These are phyloP conservation scores for Coemansia sp. DNA, from an alignment of 192 early-diverging fungal species.

Conservation along the genomic window DNA sequence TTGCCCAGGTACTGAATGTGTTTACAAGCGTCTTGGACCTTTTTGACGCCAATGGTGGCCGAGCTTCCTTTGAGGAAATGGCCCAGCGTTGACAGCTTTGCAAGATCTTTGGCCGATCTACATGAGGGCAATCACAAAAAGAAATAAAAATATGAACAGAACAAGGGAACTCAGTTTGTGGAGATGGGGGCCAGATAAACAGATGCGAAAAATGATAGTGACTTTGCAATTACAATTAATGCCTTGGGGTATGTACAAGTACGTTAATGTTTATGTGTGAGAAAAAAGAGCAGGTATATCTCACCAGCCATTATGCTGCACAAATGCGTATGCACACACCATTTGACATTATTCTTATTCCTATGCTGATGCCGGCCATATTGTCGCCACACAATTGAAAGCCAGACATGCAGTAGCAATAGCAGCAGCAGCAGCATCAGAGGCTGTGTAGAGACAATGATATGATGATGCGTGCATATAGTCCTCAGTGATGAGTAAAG, in stretches of 20 bases:
- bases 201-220: background rate
- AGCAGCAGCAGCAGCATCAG: background rate
- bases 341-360: background rate
- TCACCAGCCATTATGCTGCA: background rate
- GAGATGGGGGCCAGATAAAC: background rate
- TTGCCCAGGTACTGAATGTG: constrained; percentile 86
- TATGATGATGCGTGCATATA: too few relatives aligned
- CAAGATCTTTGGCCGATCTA: constrained; percentile 59
- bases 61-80: constrained; percentile 94
- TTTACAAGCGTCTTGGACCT: constrained; percentile 80
- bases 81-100: constrained; percentile 73
- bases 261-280: background rate
- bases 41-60: constrained; percentile 77
- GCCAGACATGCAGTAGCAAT: background rate
- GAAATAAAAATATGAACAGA: background rate
- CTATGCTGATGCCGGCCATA: background rate
- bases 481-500: too few relatives aligned
- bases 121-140: background rate
- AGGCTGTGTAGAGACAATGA: background rate
- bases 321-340: background rate
- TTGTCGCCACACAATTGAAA: background rate
- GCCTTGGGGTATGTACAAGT: background rate
- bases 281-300: too few relatives aligned
- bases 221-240: background rate
- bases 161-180: background rate